Percentiles rank a stretch among this genome's conserved stretches.
phyloP scores from a whole-genome alignment of 2,329 filamentous ascomycete species.

The Cladosporium sp. region DNA sequence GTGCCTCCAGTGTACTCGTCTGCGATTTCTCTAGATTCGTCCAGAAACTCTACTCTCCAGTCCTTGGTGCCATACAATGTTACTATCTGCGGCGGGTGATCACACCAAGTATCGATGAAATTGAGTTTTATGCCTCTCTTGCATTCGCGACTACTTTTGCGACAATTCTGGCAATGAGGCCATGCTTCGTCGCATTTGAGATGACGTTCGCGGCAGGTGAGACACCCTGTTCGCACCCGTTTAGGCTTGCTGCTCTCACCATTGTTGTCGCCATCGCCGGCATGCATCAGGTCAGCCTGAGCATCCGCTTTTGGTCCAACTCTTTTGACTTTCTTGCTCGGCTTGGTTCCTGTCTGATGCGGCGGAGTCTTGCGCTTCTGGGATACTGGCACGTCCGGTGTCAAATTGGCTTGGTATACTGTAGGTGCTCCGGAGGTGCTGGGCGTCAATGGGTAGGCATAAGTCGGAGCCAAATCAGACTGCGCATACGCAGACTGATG shows the following conservation, averaged over 20 bases:
- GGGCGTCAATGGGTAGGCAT: constrained; percentile 21
- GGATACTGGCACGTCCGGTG: constrained; percentile 3
- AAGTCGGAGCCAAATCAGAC: constrained; percentile 70
- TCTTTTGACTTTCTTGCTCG: constrained; percentile 30
- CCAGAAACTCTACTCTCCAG: constrained; percentile 73
- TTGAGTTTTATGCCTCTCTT: constrained; percentile 83
- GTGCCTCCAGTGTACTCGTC: constrained; percentile 82
- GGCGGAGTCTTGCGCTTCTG: constrained; percentile 28
- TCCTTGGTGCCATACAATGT: constrained; percentile 56
- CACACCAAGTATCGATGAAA: constrained; percentile 80
- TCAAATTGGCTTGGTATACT: constrained; percentile 11
- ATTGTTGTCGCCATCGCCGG: constrained; percentile 30
- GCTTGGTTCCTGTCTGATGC: constrained; percentile 21
- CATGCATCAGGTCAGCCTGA: constrained; percentile 22
- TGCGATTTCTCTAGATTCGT: constrained; percentile 85
- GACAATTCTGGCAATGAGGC: constrained; percentile 70
- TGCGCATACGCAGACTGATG: constrained; percentile 74
- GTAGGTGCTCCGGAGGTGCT: constrained; percentile 15
- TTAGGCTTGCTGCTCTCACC: constrained; percentile 60
- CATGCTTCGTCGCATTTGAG: constrained; percentile 81
- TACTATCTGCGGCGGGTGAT: constrained; percentile 56
- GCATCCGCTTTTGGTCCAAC: constrained; percentile 25
- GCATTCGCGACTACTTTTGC: constrained; percentile 80
- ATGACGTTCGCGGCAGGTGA: constrained; percentile 86
- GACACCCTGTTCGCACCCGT: constrained; percentile 81